phyloP scores from a whole-genome alignment of 2,329 filamentous ascomycete species.

The Monosporascus ibericus region DNA sequence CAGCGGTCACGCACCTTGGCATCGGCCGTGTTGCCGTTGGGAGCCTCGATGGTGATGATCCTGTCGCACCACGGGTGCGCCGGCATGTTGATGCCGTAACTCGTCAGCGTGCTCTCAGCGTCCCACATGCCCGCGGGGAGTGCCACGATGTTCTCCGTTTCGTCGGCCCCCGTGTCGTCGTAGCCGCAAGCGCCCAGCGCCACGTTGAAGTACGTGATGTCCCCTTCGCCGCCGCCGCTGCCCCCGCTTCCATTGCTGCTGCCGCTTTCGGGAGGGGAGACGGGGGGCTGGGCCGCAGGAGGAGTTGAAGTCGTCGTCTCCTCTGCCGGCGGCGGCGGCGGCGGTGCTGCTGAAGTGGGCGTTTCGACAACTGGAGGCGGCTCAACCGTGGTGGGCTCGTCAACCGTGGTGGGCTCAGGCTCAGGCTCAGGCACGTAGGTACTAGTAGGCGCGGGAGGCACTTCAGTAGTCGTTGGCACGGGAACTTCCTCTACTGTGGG shows the following conservation, averaged over 20 bases:
- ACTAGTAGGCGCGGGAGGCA: conserved; percentile 6
- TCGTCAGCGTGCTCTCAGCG: conserved; percentile 55
- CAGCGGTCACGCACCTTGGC: conserved; percentile 71
- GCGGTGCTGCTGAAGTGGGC: conserved; percentile 3
- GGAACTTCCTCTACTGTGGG: conserved; percentile 4
- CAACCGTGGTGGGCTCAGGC: conserved; percentile 3
- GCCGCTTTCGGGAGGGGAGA: conserved; percentile 9
- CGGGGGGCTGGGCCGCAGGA: conserved; percentile 4
- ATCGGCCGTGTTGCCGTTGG: conserved; percentile 48
- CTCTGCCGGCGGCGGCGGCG: conserved; percentile 10
- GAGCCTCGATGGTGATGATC: conserved; percentile 54
- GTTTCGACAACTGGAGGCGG: conserved; percentile 5
- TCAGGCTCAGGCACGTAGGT: conserved; percentile 1
- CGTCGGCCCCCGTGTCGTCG: conserved; percentile 51
- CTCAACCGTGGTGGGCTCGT: too few species aligned
- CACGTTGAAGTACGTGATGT: conserved; percentile 69
- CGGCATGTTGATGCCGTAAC: conserved; percentile 34
- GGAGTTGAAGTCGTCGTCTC: conserved; percentile 4
- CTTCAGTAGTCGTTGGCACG: neutral
- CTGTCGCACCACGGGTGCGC: conserved; percentile 64
- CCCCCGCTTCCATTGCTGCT: conserved; percentile 15
- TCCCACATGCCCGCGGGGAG: conserved; percentile 49
- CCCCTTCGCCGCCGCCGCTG: conserved; percentile 38
- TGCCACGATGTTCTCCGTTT: conserved; percentile 58
- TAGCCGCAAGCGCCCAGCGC: conserved; percentile 65